A percentile compares a stretch with the other conserved stretches of the same genome.
phyloP scores from a whole-genome alignment of 2,329 filamentous ascomycete genomes.

The Xenosphaeropsis pyriputrescens region DNA sequence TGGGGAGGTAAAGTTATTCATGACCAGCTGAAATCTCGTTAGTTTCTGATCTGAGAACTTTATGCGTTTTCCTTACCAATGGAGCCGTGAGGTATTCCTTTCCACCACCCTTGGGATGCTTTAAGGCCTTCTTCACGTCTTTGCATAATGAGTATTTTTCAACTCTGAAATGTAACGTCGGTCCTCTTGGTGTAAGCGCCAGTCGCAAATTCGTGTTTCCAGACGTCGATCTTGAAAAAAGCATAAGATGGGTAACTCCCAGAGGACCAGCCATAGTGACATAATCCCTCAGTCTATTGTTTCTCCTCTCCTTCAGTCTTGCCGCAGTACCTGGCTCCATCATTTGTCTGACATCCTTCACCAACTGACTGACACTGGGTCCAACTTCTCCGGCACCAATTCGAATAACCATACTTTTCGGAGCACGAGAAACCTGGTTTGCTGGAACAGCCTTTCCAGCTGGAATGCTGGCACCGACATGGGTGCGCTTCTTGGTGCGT shows the following conservation, averaged over 20 bases:
- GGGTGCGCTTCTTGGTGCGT: conserved; percentile 80
- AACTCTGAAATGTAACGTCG: conserved; percentile 86
- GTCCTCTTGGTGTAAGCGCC: conserved; percentile 75
- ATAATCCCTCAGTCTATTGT: conserved; percentile 83
- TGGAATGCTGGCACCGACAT: conserved; percentile 46
- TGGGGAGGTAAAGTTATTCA: conserved; percentile 87
- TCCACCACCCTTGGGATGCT: conserved; percentile 66
- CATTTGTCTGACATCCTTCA: conserved; percentile 78
- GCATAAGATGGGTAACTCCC: conserved; percentile 80
- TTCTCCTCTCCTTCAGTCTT: conserved; percentile 75
- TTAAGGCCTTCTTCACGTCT: conserved; percentile 73
- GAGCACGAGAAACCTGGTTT: conserved; percentile 44
- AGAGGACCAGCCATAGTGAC: conserved; percentile 90
- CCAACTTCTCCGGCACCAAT: conserved; percentile 91
- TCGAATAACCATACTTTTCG: conserved; percentile 97
- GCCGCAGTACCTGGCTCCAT: conserved; percentile 94
- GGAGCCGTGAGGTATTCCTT: conserved; percentile 80
- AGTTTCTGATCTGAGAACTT: conserved; percentile 8
- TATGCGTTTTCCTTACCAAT: conserved; percentile 36
- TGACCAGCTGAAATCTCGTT: conserved; percentile 52
- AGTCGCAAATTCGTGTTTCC: conserved; percentile 90
- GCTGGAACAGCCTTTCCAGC: conserved; percentile 41
- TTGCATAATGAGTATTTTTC: conserved; percentile 91
- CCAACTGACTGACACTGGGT: conserved; percentile 78
- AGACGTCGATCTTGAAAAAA: conserved; percentile 79